Evolutionary conservation across 768 basidiomycete species (phyloP), one percentile per base, ranked within the genome.

Genomic region (Suillus decipiens): DNA sequence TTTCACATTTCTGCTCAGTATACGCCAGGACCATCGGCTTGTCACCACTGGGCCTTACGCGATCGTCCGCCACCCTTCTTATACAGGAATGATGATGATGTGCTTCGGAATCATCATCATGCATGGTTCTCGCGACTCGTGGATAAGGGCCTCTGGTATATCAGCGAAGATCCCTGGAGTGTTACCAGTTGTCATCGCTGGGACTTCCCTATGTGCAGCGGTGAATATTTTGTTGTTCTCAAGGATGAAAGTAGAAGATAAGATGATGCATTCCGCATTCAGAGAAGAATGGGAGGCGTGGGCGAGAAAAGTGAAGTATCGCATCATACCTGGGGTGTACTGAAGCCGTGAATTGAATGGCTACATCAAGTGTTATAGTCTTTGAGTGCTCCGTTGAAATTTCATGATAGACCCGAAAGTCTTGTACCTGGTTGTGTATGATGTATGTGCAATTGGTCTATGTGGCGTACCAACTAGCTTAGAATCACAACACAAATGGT

Each of bases 281-380:
- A 74, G 73, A 11, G 48, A 68, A 36, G 75, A 72, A 34, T 79
- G 78, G 77, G 72, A 75, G 2, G 54, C 60, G 3, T 80, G 75
- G 72, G 74, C 71, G 4, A 61, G 39, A 3, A 64, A 60, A 19
- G 75, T 77, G 15, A 70, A 70, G 28, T 76, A 73, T 58, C 68
- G 60, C 34, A 62, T 80, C 17, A 63, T 79, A 24, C 78, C 79
- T 1, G 68, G 71, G 7, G 33, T 78, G 3, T 77, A 68, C 59
- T 78, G 60, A 65, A 8, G 39, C 33, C 11, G 33, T n/a, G 51
- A 5, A 2, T 19, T 33, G 31, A 53, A 19, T 53, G 51, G 22
- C 9, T 2, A 51, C 50, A 11, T 33, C 51, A 53, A 33, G 31
- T 17, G 11, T 51, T 17, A 33, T 31, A 17, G 4, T 31, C 9